A percentile compares a stretch with the other conserved stretches of the same genome.
Conservation (phyloP, 129 eudicot species). For the Smallanthus sonchifolius region DNA sequence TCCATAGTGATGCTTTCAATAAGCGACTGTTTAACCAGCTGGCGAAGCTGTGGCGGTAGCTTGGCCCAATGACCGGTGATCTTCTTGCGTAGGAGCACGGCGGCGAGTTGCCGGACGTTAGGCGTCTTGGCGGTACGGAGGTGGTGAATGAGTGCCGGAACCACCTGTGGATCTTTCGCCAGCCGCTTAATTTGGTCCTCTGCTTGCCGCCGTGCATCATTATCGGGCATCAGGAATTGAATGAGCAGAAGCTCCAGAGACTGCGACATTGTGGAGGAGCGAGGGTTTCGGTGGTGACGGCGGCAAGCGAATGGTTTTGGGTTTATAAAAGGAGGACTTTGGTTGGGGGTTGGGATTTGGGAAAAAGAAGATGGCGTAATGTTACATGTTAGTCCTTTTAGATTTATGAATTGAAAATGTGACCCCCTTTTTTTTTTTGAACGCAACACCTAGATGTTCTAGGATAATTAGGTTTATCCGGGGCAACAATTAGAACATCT, state of each 20-base stretch:
- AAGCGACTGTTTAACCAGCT: slow-evolving; percentile 76
- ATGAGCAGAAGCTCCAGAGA: slow-evolving; percentile 79
- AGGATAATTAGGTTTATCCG: too few relatives aligned
- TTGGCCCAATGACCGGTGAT: slow-evolving; percentile 98
- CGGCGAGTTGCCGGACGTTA: slow-evolving; percentile 90
- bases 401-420: background rate
- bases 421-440: too few relatives aligned
- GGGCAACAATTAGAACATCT: too few relatives aligned
- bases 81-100: slow-evolving; percentile 93
- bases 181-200: slow-evolving; percentile 96
- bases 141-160: slow-evolving; percentile 87
- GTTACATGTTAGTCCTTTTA: slow-evolving; percentile 4
- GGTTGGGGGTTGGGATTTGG: slow-evolving; percentile 10
- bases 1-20: slow-evolving; percentile 93
- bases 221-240: slow-evolving; percentile 94
- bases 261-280: slow-evolving; percentile 60
- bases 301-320: slow-evolving; percentile 24
- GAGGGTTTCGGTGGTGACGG: slow-evolving; percentile 39
- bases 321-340: background rate
- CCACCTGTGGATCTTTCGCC: slow-evolving; percentile 94
- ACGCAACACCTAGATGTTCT: too few relatives aligned
- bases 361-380: background rate
- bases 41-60: slow-evolving; percentile 57
- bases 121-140: slow-evolving; percentile 97
- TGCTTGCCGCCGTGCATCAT: slow-evolving; percentile 95